Evolutionary conservation across 1,139 yeast species (phyloP).

Genomic region (Saccharomycopsis crataegensis): DNA sequence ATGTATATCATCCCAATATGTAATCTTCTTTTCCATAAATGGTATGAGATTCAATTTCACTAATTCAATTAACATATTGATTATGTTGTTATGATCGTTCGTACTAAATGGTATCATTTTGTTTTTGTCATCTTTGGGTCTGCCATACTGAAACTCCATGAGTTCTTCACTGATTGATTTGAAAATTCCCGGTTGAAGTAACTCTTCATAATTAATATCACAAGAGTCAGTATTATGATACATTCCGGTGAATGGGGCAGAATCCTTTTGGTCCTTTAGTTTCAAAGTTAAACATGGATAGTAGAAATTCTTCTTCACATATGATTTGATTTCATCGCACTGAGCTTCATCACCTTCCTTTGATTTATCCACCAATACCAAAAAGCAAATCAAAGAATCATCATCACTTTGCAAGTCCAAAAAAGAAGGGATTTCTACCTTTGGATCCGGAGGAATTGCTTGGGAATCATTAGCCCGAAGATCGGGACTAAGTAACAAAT

Average conservation of each 20-base stretch:
- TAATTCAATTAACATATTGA: slow-evolving; percentile 43
- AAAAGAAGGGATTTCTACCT: slow-evolving; percentile 5
- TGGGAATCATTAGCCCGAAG: slow-evolving; percentile 2
- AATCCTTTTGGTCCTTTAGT: slow-evolving; percentile 5
- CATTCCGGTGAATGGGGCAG: neutral
- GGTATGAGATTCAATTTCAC: slow-evolving; percentile 57
- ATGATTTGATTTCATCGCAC: slow-evolving; percentile 27
- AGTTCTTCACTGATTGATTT: slow-evolving; percentile 49
- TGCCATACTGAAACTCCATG: neutral
- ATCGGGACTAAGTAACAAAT: slow-evolving; percentile 11
- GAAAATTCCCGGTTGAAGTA: slow-evolving; percentile 32
- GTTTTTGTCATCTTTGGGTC: neutral
- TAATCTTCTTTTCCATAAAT: slow-evolving; percentile 68
- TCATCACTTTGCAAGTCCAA: slow-evolving; percentile 18
- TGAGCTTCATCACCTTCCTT: slow-evolving; percentile 25
- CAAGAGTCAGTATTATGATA: neutral
- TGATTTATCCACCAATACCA: slow-evolving; percentile 36
- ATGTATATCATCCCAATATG: slow-evolving; percentile 72
- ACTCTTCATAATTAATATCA: slow-evolving; percentile 17
- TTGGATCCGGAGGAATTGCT: neutral
- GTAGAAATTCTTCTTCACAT: slow-evolving; percentile 17
- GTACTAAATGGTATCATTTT: slow-evolving; percentile 28
- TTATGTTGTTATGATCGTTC: slow-evolving; percentile 36
- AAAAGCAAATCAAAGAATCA: slow-evolving; percentile 27
- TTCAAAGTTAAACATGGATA: slow-evolving; percentile 17